Conservation (phyloP, 1,139 yeast species). For the Yamadazyma diddensiae region DNA sequence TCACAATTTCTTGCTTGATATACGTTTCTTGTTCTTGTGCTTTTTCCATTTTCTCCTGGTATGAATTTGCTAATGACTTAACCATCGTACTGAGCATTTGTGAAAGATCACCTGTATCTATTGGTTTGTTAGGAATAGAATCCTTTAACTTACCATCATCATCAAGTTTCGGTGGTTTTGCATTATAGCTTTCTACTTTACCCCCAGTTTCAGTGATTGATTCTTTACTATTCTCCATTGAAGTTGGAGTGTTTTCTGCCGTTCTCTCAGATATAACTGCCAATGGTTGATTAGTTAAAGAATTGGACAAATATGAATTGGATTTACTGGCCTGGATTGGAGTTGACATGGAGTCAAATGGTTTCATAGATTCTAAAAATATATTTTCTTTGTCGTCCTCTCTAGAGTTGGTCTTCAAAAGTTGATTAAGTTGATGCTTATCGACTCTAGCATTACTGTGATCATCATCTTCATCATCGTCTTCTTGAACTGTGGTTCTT, state of each 20-base stretch:
- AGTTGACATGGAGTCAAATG: constrained; percentile 29
- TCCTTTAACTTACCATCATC: constrained; percentile 25
- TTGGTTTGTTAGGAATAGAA: constrained; percentile 1
- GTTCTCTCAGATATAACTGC: constrained; percentile 40
- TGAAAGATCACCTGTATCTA: constrained; percentile 7
- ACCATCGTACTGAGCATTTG: constrained; percentile 24
- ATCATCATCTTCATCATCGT: constrained; percentile 30
- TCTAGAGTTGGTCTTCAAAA: constrained; percentile 14
- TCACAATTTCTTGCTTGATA: constrained; percentile 11
- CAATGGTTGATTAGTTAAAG: constrained; percentile 26
- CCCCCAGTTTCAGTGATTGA: constrained; percentile 1
- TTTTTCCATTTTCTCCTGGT: constrained; percentile 23
- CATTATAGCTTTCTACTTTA: constrained; percentile 20
- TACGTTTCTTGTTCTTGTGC: constrained; percentile 18
- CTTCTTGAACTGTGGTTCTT: constrained; percentile 44
- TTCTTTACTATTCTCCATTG: constrained; percentile 5
- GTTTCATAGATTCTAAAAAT: constrained; percentile 29
- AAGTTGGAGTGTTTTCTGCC: constrained; percentile 30
- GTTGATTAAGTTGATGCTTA: constrained; percentile 31
- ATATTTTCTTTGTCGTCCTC: constrained; percentile 46
- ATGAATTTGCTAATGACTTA: constrained; percentile 43
- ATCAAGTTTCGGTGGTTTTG: constrained; percentile 36
- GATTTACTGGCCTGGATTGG: constrained; percentile 23
- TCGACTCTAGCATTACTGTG: constrained; percentile 26
- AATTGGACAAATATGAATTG: constrained; percentile 10